Evolutionary conservation across 352 stramenopile genomes (phyloP).

Genomic region (Globisporangium abappressorium): DNA sequence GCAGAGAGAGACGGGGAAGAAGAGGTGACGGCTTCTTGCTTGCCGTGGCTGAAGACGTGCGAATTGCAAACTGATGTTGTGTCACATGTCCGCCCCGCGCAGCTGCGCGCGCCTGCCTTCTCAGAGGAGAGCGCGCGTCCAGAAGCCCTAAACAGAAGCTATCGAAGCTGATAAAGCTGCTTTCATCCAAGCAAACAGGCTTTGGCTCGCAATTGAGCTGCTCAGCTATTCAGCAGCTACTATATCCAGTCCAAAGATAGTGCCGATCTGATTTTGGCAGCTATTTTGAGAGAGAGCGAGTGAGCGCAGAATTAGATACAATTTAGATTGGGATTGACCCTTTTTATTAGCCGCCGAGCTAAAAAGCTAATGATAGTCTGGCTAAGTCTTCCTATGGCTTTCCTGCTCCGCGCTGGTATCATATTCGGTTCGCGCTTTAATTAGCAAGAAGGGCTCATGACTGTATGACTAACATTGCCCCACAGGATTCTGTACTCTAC

Average conservation of each 20-base stretch:
- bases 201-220: background rate
- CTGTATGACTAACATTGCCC: background rate
- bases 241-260: slow-evolving; percentile 4
- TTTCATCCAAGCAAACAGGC: background rate
- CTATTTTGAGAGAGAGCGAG: slow-evolving; percentile 3
- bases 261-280: slow-evolving; percentile 2
- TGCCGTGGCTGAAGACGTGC: slow-evolving; percentile 14
- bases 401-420: background rate
- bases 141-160: slow-evolving; percentile 9
- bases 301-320: background rate
- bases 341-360: background rate
- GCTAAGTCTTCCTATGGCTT: background rate
- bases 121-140: slow-evolving; percentile 3
- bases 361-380: background rate
- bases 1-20: background rate
- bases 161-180: background rate
- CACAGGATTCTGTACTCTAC: background rate
- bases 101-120: slow-evolving; percentile 27
- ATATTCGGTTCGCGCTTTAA: background rate
- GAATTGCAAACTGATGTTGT: slow-evolving; percentile 62
- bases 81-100: slow-evolving; percentile 25
- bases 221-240: slow-evolving; percentile 1
- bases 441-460: background rate
- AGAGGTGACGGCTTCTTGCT: background rate
- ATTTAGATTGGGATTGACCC: too few relatives aligned